Conservation (phyloP, 345 rosid species). For the Hypericum perforatum region DNA sequence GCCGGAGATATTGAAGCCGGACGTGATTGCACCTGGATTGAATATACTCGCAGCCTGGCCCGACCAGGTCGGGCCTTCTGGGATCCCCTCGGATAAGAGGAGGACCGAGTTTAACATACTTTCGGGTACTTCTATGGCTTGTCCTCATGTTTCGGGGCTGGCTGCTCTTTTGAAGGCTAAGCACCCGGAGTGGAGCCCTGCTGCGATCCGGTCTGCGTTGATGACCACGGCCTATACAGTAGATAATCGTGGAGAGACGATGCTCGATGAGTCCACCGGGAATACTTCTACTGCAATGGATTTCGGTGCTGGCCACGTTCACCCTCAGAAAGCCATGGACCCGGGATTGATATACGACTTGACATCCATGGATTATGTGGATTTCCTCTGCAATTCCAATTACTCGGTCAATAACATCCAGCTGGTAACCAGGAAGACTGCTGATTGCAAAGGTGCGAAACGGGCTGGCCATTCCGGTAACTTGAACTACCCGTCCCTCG, state of each 20-base stretch:
- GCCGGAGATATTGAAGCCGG: conserved; percentile 24
- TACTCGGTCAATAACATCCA: conserved; percentile 13
- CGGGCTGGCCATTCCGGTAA: conserved; percentile 26
- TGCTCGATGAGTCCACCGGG: conserved; percentile 26
- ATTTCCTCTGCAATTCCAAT: conserved; percentile 26
- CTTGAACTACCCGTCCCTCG: conserved; percentile 25
- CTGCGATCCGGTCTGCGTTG: conserved; percentile 22
- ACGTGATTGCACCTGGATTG: conserved; percentile 27
- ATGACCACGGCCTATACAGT: conserved; percentile 29
- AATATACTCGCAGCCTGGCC: conserved; percentile 32
- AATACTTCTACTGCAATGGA: conserved; percentile 19
- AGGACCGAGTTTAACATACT: conserved; percentile 24
- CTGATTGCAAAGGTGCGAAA: conserved; percentile 23
- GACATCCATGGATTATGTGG: conserved; percentile 18
- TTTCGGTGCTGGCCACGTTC: conserved; percentile 25
- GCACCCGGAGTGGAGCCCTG: conserved; percentile 26
- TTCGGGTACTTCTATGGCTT: conserved; percentile 29
- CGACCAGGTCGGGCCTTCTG: conserved; percentile 19
- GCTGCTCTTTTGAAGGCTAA: conserved; percentile 27
- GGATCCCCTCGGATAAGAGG: conserved; percentile 13
- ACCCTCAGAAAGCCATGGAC: conserved; percentile 24
- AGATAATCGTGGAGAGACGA: conserved; percentile 20
- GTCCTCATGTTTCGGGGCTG: conserved; percentile 27
- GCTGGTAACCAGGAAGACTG: conserved; percentile 18
- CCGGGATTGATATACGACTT: conserved; percentile 24